These are phyloP conservation scores for Cytospora leucostoma DNA, from an alignment of 2,329 filamentous ascomycete genomes.

Conservation along the genomic window DNA sequence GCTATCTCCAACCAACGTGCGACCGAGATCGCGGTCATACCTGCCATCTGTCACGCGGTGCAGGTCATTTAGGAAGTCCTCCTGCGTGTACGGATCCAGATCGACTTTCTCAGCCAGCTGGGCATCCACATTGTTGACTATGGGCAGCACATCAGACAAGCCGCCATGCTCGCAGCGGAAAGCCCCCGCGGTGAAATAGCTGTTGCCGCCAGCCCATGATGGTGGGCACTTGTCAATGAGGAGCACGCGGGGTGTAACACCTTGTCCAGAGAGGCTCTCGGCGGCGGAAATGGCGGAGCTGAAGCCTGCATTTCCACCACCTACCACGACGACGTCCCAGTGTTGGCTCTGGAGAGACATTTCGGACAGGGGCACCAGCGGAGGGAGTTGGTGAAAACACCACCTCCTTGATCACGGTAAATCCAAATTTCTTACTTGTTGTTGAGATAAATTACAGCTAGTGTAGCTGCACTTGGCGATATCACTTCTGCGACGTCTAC, in stretches of 20 bases:
- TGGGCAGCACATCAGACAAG: slow-evolving; percentile 56
- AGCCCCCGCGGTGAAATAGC: slow-evolving; percentile 66
- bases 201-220: slow-evolving; percentile 63
- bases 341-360: slow-evolving; percentile 11
- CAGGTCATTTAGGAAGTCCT: slow-evolving; percentile 59
- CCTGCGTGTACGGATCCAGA: slow-evolving; percentile 55
- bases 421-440: too few species aligned
- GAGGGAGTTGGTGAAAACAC: too few species aligned
- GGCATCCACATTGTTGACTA: slow-evolving; percentile 60
- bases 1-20: slow-evolving; percentile 53
- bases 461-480: too few species aligned
- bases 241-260: slow-evolving; percentile 47
- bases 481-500: too few species aligned
- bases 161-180: slow-evolving; percentile 60
- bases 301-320: slow-evolving; percentile 66
- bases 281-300: slow-evolving; percentile 59
- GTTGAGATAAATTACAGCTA: too few species aligned
- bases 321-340: slow-evolving; percentile 55
- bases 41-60: slow-evolving; percentile 56
- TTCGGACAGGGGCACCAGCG: not conserved
- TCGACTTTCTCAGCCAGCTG: slow-evolving; percentile 55
- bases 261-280: slow-evolving; percentile 35
- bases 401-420: too few species aligned
- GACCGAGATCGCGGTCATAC: slow-evolving; percentile 51
- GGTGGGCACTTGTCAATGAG: slow-evolving; percentile 62